Evolutionary conservation across 306 rosid genomes (phyloP), one percentile per base, ranked within the genome.

Genomic region (Carpinus viminea): DNA sequence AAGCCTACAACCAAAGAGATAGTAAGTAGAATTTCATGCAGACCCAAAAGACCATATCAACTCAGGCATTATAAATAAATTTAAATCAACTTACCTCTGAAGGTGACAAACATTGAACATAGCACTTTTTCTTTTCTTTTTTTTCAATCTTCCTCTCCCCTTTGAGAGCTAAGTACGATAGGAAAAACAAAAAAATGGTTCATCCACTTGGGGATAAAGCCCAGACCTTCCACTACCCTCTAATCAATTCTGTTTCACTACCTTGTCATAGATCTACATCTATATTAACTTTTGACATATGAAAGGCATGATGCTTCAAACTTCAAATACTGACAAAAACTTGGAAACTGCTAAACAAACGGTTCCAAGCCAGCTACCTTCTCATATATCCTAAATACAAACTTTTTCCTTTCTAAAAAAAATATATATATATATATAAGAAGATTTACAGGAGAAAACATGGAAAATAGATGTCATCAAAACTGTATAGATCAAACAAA

Each of bases 11-110:
- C 12, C 62, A 8, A 5, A 73, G 16, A n/a, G 46, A 47, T n/a
- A 16, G 50, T 0, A 68, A n/a, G 51, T 12, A 46, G 52, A 34
- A 8, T 21, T 21, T 21, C 64, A 57, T 12, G 68, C 38, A 26
- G 41, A 60, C 41, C 68, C 68, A 60, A 60, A 60, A 28, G 43
- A 26, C 26, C n/a, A 56, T n/a, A 56, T 56, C 61, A 56, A 56
- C 61, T 56, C 26, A 18, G 61, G 12, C n/a, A 56, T 56, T 56
- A 7, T n/a, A 56, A n/a, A 56, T 5, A 15, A 5, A 56, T 7
- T 56, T 20, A 56, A n/a, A 56, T 56, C n/a, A 52, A 17, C 61
- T 7, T 4, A 56, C 26, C 5, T 7, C 6, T 41, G 9, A 56
- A 56, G 10, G 61, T 56, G 11, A 56, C 10, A 20, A 55, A n/a